Percentiles rank a stretch among this genome's conserved stretches.
phyloP scores from a whole-genome alignment of 1,284 basidiomycete species.

The Bjerkandera adusta region DNA sequence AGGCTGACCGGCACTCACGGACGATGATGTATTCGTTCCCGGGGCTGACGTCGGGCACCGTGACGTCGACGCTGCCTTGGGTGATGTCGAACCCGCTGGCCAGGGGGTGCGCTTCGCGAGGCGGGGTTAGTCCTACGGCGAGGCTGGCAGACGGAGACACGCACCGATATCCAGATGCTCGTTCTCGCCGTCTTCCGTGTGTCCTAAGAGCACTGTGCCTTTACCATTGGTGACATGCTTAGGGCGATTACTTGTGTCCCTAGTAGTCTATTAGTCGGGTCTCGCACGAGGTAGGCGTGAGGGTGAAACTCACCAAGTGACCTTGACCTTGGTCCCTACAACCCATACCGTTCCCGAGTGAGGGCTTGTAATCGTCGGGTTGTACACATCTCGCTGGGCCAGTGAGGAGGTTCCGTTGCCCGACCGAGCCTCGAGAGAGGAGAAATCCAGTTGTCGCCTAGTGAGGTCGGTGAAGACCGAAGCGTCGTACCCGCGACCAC shows the following conservation, averaged over 20 bases:
- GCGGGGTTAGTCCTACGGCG: not conserved
- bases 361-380: conserved; percentile 17
- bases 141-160: not conserved
- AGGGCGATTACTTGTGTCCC: conserved; percentile 18
- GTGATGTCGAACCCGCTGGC: conserved; percentile 23
- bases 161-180: conserved; percentile 15
- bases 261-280: not conserved
- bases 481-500: no score
- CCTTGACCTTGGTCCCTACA: conserved; percentile 7
- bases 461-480: not conserved
- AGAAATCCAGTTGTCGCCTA: not conserved
- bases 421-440: no score
- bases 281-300: not conserved
- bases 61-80: conserved; percentile 23
- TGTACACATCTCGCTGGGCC: conserved; percentile 13
- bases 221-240: conserved; percentile 11
- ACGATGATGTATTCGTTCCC: conserved; percentile 29
- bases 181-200: conserved; percentile 13
- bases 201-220: conserved; percentile 16
- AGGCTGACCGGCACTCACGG: conserved; percentile 17
- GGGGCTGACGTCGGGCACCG: conserved; percentile 25
- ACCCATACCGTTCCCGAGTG: conserved; percentile 14
- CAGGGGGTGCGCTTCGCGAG: conserved; percentile 25
- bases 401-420: conserved; percentile 1
- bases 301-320: conserved; percentile 14